phyloP scores from a whole-genome alignment of 208 protist genomes.

The Zelonia costaricensis region DNA sequence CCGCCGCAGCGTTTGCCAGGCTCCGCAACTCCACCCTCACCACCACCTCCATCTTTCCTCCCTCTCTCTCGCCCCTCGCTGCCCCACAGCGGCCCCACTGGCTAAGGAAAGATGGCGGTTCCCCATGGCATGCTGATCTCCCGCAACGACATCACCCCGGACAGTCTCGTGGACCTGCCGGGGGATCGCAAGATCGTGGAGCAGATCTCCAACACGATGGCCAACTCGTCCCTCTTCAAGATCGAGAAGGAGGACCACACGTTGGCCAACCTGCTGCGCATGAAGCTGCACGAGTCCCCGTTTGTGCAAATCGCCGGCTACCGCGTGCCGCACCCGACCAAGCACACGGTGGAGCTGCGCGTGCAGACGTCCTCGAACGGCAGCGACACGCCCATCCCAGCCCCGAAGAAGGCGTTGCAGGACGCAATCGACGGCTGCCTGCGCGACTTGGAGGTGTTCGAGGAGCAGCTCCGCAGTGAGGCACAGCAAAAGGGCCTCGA shows the following conservation, averaged over 20 bases:
- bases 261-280: conserved; percentile 85
- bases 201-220: conserved; percentile 72
- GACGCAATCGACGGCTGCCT: conserved; percentile 81
- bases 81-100: neutral
- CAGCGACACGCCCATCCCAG: conserved; percentile 47
- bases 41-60: neutral
- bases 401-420: conserved; percentile 79
- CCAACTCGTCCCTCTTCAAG: conserved; percentile 89
- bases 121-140: conserved; percentile 92
- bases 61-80: neutral
- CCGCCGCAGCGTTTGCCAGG: no score
- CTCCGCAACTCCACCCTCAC: no score
- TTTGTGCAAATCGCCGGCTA: conserved; percentile 89
- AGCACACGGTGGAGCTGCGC: conserved; percentile 85
- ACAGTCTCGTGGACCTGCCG: conserved; percentile 86
- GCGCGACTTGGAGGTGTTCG: conserved; percentile 75
- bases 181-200: conserved; percentile 84
- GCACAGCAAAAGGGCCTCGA: conserved; percentile 69
- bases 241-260: conserved; percentile 92
- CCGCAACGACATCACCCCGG: conserved; percentile 90
- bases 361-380: conserved; percentile 83
- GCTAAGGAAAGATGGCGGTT: conserved; percentile 35
- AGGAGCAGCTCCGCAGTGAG: conserved; percentile 65
- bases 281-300: conserved; percentile 84
- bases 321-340: conserved; percentile 88